These are phyloP conservation scores for Talaromyces thailandensis DNA, from an alignment of 495 filamentous ascomycete species.

Conservation along the genomic window DNA sequence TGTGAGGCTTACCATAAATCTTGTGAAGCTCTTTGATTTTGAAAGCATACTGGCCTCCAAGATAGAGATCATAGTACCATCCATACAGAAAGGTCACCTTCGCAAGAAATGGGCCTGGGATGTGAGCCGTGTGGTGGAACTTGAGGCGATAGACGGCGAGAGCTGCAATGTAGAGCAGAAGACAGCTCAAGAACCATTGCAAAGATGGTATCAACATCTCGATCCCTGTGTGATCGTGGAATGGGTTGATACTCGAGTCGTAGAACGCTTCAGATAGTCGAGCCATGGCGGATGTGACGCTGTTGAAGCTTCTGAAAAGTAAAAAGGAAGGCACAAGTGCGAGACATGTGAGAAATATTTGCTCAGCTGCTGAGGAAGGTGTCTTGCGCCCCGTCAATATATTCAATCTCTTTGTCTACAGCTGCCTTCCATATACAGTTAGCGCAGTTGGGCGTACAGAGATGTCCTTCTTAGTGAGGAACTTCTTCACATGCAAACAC, in stretches of 20 bases:
- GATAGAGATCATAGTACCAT: neutral
- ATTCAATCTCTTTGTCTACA: neutral
- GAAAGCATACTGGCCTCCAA: constrained; percentile 15
- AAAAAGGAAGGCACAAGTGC: neutral
- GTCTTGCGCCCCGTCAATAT: neutral
- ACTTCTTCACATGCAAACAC: neutral
- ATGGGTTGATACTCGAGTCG: neutral
- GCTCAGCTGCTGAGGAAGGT: no score
- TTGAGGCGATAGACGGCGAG: constrained; percentile 5
- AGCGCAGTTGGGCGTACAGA: neutral
- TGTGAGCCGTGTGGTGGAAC: constrained; percentile 4
- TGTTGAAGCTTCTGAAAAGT: neutral
- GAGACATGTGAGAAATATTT: neutral
- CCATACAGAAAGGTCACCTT: constrained; percentile 22
- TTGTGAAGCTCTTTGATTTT: constrained; percentile 28
- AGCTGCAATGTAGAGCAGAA: neutral
- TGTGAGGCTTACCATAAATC: constrained; percentile 25
- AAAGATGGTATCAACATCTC: neutral
- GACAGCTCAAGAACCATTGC: neutral
- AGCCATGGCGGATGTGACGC: neutral
- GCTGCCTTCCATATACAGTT: neutral
- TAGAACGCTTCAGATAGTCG: neutral
- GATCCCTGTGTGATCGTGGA: neutral
- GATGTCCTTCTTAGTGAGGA: neutral
- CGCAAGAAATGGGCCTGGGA: constrained; percentile 12